A percentile compares a stretch with the other conserved stretches of the same genome.
phyloP scores from a whole-genome alignment of 108 stramenopile species.

The Parmales sp. region DNA sequence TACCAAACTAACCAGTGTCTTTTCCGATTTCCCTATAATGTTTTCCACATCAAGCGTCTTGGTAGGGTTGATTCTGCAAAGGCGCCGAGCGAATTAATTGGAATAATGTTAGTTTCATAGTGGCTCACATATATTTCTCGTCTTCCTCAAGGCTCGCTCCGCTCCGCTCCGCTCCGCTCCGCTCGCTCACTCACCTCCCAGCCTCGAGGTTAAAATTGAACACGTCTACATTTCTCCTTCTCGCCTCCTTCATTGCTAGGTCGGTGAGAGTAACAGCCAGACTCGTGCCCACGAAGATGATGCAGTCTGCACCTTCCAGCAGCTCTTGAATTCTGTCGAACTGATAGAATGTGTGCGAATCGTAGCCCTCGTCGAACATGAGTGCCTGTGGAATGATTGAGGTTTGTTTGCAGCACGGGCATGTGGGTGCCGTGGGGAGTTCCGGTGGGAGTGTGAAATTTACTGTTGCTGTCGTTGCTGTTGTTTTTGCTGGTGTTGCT shows the following conservation, averaged over 20 bases:
- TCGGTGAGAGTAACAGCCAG: conserved; percentile 5
- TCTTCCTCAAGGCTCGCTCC: too few species aligned
- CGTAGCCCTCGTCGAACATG: conserved; percentile 3
- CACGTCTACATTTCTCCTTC: neutral
- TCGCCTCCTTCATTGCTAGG: conserved; percentile 6
- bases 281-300: neutral
- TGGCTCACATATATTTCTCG: too few species aligned
- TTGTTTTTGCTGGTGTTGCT: neutral
- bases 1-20: neutral
- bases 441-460: neutral
- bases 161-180: too few species aligned
- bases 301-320: neutral
- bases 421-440: neutral
- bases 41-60: neutral
- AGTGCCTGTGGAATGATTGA: neutral
- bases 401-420: neutral
- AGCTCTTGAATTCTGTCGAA: neutral
- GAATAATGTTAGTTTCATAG: too few species aligned
- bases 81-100: too few species aligned
- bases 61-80: too few species aligned
- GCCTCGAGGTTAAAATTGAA: conserved; percentile 6
- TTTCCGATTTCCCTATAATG: neutral
- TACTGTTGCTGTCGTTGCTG: too few species aligned
- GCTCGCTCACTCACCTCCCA: too few species aligned
- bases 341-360: neutral